A percentile compares a stretch with the other conserved stretches of the same genome.
Evolutionary conservation across 306 rosid species (phyloP).

Genomic region (Medicago truncatula): MtrunA17r5.0-ANR NC_053042.1:7440001-7440500

Average conservation of each 20-base stretch:
- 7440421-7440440: not conserved
- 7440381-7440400: not conserved
- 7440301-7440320: conserved; percentile 63
- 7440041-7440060: conserved; percentile 94
- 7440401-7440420: not conserved
- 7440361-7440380: not conserved
- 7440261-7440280: conserved; percentile 71
- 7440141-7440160: too few relatives aligned
- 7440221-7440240: too few relatives aligned
- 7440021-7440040: conserved; percentile 95
- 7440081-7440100: not conserved
- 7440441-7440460: not conserved
- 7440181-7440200: too few relatives aligned
- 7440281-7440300: conserved; percentile 88
- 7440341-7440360: not conserved
- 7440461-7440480: too few relatives aligned
- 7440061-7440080: not conserved
- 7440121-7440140: not conserved
- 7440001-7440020: conserved; percentile 96
- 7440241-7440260: not conserved
- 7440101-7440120: too few relatives aligned
- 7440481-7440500: too few relatives aligned
- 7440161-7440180: too few relatives aligned
- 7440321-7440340: conserved; percentile 95
- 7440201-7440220: not conserved